A percentile compares a stretch with the other conserved stretches of the same genome.
These are phyloP conservation scores for Fusarium ambrosium DNA, from an alignment of 2,329 filamentous ascomycete species.

Conservation along the genomic window DNA sequence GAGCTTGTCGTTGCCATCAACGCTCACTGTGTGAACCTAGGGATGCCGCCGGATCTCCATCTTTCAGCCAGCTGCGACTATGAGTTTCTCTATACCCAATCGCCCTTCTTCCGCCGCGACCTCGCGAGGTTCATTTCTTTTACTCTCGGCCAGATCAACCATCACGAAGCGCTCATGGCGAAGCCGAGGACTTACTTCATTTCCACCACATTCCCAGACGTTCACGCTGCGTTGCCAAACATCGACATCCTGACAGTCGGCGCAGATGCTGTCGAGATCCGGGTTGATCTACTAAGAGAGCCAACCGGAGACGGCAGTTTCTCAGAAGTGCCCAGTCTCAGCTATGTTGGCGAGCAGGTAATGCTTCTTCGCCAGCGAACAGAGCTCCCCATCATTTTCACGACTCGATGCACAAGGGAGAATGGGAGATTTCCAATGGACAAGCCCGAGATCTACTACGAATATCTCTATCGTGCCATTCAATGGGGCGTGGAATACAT, in stretches of 20 bases:
- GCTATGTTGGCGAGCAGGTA: conserved; percentile 88
- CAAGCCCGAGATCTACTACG: conserved; percentile 79
- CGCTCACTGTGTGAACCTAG: conserved; percentile 79
- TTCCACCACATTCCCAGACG: conserved; percentile 89
- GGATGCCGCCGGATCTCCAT: conserved; percentile 75
- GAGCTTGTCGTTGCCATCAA: conserved; percentile 77
- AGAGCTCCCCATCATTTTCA: conserved; percentile 91
- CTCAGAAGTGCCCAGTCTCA: conserved; percentile 79
- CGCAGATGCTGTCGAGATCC: conserved; percentile 86
- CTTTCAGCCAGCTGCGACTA: conserved; percentile 82
- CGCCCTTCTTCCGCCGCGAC: conserved; percentile 80
- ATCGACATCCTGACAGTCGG: conserved; percentile 90
- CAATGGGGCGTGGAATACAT: conserved; percentile 94
- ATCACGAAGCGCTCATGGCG: conserved; percentile 81
- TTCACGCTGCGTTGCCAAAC: conserved; percentile 85
- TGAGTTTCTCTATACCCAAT: conserved; percentile 85
- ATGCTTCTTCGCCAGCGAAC: conserved; percentile 87
- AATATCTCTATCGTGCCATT: conserved; percentile 85
- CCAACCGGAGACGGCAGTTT: conserved; percentile 72
- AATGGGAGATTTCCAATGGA: conserved; percentile 90
- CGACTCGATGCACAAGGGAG: conserved; percentile 83
- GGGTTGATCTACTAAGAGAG: conserved; percentile 85
- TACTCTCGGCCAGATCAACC: conserved; percentile 82
- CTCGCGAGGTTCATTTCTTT: conserved; percentile 84
- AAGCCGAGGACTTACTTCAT: conserved; percentile 87